A percentile compares a stretch with the other conserved stretches of the same genome.
Conservation (phyloP, 352 stramenopile genomes). For the Pythium oligandrum region DNA sequence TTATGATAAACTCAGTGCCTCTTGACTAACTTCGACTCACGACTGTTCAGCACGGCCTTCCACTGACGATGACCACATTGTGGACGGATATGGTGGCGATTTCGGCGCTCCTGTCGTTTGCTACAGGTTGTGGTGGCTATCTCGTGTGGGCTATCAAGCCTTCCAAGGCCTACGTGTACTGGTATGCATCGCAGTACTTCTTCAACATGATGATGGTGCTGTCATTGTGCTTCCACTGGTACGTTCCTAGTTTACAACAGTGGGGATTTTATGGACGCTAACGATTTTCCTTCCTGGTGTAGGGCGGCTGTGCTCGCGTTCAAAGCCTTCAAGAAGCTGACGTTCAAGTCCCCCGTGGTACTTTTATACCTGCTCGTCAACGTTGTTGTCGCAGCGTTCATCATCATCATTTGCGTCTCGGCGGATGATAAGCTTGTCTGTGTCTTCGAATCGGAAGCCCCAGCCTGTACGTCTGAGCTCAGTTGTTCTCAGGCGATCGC, state of each 20-base stretch:
- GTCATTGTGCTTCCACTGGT: conserved; percentile 85
- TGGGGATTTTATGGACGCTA: neutral
- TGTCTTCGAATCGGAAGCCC: conserved; percentile 61
- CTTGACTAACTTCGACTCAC: conserved; percentile 3
- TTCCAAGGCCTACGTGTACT: conserved; percentile 81
- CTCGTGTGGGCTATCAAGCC: conserved; percentile 82
- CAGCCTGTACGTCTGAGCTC: conserved; percentile 44
- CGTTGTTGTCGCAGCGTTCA: conserved; percentile 53
- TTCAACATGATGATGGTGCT: conserved; percentile 87
- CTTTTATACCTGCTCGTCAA: conserved; percentile 67
- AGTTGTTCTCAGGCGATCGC: conserved; percentile 55
- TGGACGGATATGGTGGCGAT: conserved; percentile 88
- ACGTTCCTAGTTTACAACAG: neutral
- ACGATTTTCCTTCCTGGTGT: conserved; percentile 1
- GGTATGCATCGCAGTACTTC: conserved; percentile 84
- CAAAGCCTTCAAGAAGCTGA: conserved; percentile 87
- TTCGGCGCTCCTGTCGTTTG: conserved; percentile 76
- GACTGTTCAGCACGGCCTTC: conserved; percentile 50
- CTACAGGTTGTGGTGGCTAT: conserved; percentile 66
- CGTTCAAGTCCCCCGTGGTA: conserved; percentile 71
- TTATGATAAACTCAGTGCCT: too few species aligned
- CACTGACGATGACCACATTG: conserved; percentile 73
- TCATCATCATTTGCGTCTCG: conserved; percentile 52
- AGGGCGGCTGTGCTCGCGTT: conserved; percentile 72
- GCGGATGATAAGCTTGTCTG: conserved; percentile 59